Evolutionary conservation across 306 rosid genomes (phyloP).

Genomic region (Pterocarpus macrocarpus): DNA sequence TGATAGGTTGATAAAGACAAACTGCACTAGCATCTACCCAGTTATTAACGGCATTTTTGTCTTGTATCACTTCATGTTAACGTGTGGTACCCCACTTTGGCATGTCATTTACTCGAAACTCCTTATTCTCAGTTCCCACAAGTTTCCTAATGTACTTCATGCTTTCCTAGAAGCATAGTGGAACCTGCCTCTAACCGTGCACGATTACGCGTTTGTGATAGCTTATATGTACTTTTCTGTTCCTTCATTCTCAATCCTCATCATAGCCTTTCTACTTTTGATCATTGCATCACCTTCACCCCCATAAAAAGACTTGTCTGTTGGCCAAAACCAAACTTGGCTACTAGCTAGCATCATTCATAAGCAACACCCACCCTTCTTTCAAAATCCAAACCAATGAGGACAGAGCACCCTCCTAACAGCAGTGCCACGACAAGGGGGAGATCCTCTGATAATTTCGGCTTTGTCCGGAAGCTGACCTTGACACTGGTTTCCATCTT

Average conservation of each 20-base stretch:
- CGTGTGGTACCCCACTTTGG: not conserved
- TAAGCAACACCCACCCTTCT: constrained; percentile 2
- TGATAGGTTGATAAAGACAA: not conserved
- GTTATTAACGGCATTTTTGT: not conserved
- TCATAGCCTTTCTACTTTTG: not conserved
- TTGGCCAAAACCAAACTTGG: not conserved
- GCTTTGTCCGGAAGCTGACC: not conserved
- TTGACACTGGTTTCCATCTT: not conserved
- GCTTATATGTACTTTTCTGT: not conserved
- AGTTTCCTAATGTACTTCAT: constrained; percentile 1
- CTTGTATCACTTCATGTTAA: not conserved
- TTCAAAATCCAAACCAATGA: constrained; percentile 1
- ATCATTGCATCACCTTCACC: constrained; percentile 1
- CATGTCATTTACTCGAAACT: not conserved
- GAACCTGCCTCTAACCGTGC: not conserved
- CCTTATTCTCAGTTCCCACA: not conserved
- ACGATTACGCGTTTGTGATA: not conserved
- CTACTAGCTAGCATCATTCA: not conserved
- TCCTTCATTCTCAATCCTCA: not conserved
- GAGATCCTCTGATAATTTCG: not conserved
- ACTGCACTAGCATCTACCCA: not conserved
- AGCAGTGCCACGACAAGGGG: not conserved
- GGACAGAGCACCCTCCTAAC: constrained; percentile 13
- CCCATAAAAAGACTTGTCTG: not conserved
- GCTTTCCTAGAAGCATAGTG: constrained; percentile 13